Conservation (phyloP, 805 yeast species). For the Saturnispora kantuleensis region DNA sequence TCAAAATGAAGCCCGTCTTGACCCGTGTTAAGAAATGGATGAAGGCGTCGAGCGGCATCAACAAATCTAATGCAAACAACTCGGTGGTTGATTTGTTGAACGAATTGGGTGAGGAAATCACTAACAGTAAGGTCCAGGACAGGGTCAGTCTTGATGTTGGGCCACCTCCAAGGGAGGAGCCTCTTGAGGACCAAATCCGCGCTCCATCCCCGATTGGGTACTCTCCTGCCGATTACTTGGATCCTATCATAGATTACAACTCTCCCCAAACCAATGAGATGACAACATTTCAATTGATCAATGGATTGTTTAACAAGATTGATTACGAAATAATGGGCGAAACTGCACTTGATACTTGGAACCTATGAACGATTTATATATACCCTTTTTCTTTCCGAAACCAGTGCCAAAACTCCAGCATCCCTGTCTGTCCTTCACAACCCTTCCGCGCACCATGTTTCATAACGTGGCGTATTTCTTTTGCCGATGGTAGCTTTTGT, state of each 20-base stretch:
- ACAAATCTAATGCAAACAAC: constrained; percentile 42
- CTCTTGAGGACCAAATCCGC: constrained; percentile 4
- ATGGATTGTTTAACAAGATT: constrained; percentile 6
- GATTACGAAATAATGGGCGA: constrained; percentile 6
- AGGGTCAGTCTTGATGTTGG: neutral
- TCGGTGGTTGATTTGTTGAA: constrained; percentile 45
- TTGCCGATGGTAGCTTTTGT: neutral
- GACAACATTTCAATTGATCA: constrained; percentile 4
- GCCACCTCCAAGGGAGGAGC: neutral
- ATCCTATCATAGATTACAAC: neutral
- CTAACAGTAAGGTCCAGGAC: constrained; percentile 11
- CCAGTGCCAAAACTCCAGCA: neutral
- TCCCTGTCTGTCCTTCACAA: neutral
- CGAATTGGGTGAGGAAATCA: constrained; percentile 41
- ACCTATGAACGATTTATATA: neutral
- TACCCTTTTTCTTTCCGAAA: neutral
- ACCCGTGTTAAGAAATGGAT: constrained; percentile 31
- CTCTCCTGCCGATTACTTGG: constrained; percentile 11
- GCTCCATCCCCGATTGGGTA: constrained; percentile 27
- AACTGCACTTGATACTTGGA: constrained; percentile 20
- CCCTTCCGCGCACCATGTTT: neutral
- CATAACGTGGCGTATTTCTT: neutral
- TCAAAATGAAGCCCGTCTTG: constrained; percentile 27
- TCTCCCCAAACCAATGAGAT: constrained; percentile 1
- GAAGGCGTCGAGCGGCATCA: constrained; percentile 29